These are phyloP conservation scores for Scutellaria galericulata DNA, from an alignment of 257 asterid species.

Conservation along the genomic window DNA sequence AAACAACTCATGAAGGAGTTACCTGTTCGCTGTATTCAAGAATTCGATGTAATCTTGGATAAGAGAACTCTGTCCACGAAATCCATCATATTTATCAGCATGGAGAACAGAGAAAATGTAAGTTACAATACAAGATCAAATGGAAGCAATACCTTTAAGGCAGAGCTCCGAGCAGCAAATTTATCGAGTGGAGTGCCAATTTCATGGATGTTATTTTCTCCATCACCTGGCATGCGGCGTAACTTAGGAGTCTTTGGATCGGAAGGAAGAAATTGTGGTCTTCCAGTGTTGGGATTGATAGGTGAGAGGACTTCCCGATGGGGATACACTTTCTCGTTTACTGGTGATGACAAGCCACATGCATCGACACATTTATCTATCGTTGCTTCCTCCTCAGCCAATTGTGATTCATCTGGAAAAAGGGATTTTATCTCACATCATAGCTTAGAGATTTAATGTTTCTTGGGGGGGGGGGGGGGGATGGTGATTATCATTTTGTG, in stretches of 20 bases:
- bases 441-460: background rate
- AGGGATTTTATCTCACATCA: background rate
- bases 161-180: conserved; percentile 59
- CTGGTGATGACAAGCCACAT: conserved; percentile 38
- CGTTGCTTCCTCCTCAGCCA: conserved; percentile 35
- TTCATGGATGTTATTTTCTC: conserved; percentile 40
- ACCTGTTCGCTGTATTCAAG: conserved; percentile 83
- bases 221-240: conserved; percentile 22
- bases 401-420: conserved; percentile 45
- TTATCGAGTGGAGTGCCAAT: conserved; percentile 71
- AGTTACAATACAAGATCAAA: background rate
- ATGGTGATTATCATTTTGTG: background rate
- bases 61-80: conserved; percentile 63
- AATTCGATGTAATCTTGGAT: conserved; percentile 74
- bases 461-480: background rate
- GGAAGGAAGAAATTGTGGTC: conserved; percentile 28
- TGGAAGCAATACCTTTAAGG: conserved; percentile 58
- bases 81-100: conserved; percentile 29
- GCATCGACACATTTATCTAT: conserved; percentile 8
- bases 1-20: conserved; percentile 5
- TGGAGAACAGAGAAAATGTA: background rate
- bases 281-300: conserved; percentile 51
- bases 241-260: conserved; percentile 59
- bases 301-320: conserved; percentile 65
- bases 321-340: conserved; percentile 44